These are phyloP conservation scores for Fereydounia khargensis DNA, from an alignment of 1,284 basidiomycete species.

Conservation along the genomic window DNA sequence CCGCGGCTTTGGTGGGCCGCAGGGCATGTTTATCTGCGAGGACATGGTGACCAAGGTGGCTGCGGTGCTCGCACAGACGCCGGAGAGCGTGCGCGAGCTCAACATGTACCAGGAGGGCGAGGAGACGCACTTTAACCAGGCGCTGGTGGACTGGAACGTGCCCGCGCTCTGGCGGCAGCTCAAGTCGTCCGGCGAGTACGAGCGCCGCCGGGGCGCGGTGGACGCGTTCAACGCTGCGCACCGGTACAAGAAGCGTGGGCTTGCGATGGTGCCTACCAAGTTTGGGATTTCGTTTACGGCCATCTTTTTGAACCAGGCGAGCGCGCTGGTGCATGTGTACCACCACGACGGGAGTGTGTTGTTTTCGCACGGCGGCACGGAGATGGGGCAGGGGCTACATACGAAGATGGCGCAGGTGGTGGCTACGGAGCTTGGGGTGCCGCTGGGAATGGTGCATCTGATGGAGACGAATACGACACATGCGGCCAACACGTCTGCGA, in stretches of 20 bases:
- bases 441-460: slow-evolving; percentile 45
- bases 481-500: slow-evolving; percentile 57
- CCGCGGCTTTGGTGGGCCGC: slow-evolving; percentile 58
- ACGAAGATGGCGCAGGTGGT: slow-evolving; percentile 58
- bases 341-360: slow-evolving; percentile 53
- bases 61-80: slow-evolving; percentile 45
- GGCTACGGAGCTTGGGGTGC: slow-evolving; percentile 54
- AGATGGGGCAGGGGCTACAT: slow-evolving; percentile 54
- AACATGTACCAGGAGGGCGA: slow-evolving; percentile 57
- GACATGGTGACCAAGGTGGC: slow-evolving; percentile 54
- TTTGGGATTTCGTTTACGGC: slow-evolving; percentile 58
- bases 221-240: slow-evolving; percentile 54
- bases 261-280: slow-evolving; percentile 55
- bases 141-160: slow-evolving; percentile 57
- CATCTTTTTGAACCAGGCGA: slow-evolving; percentile 57
- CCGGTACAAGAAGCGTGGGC: slow-evolving; percentile 55
- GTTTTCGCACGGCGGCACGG: slow-evolving; percentile 54
- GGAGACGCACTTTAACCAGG: slow-evolving; percentile 56
- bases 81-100: slow-evolving; percentile 53
- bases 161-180: slow-evolving; percentile 52
- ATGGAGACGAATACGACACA: slow-evolving; percentile 53
- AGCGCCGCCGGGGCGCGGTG: slow-evolving; percentile 42
- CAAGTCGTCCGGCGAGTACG: slow-evolving; percentile 41
- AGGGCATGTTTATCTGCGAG: slow-evolving; percentile 57
- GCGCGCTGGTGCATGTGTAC: slow-evolving; percentile 56